Conservation (phyloP, 2,329 filamentous ascomycete genomes). For the Claviceps purpurea region DNA sequence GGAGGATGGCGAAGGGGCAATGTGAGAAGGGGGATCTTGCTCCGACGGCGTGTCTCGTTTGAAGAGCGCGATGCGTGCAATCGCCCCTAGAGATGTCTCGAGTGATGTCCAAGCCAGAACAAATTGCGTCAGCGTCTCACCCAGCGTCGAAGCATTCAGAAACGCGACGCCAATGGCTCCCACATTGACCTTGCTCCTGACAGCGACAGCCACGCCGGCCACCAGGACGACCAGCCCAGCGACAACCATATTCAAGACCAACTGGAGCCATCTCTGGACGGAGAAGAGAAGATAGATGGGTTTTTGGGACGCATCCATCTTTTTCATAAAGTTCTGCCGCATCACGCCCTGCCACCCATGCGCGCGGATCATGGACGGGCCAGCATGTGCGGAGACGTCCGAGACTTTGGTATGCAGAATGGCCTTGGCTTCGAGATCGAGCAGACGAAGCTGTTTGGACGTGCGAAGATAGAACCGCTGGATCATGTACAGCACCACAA, state of each 20-base stretch:
- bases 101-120: slow-evolving; percentile 5
- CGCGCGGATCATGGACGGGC: slow-evolving; percentile 14
- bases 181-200: neutral
- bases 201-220: slow-evolving; percentile 19
- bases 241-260: slow-evolving; percentile 27
- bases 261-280: slow-evolving; percentile 32
- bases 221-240: slow-evolving; percentile 14
- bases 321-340: slow-evolving; percentile 22
- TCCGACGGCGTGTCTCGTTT: neutral
- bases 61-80: slow-evolving; percentile 8
- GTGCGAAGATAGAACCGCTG: slow-evolving; percentile 28
- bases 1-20: too few relatives aligned
- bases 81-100: slow-evolving; percentile 12
- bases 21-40: too few relatives aligned
- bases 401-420: slow-evolving; percentile 28
- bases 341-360: slow-evolving; percentile 19
- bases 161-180: slow-evolving; percentile 6
- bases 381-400: slow-evolving; percentile 16
- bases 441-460: slow-evolving; percentile 38
- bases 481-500: slow-evolving; percentile 10
- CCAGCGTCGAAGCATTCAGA: slow-evolving; percentile 5
- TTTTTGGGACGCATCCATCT: slow-evolving; percentile 21
- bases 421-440: slow-evolving; percentile 40
- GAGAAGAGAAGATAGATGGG: slow-evolving; percentile 25
- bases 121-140: slow-evolving; percentile 2